Percentiles rank a stretch among this genome's conserved stretches.
phyloP scores from a whole-genome alignment of 805 yeast genomes.

The Candida schatavii region DNA sequence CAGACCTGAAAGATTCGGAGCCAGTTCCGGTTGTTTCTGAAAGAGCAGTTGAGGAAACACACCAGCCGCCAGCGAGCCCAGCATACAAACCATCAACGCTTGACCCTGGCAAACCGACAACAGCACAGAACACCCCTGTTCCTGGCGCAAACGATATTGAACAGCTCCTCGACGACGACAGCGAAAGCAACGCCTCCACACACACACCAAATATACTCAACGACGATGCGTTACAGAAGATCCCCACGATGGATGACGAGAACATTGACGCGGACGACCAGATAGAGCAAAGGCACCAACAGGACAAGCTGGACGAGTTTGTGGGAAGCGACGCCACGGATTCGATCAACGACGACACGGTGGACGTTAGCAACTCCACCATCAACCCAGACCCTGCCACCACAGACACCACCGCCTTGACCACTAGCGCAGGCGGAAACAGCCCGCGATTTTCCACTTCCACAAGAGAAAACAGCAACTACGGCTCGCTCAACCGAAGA shows the following conservation, averaged over 20 bases:
- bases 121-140: slow-evolving; percentile 12
- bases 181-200: slow-evolving; percentile 7
- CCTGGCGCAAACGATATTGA: slow-evolving; percentile 15
- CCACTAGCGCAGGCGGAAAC: background rate
- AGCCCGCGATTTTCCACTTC: slow-evolving; percentile 1
- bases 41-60: background rate
- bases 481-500: background rate
- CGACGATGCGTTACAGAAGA: slow-evolving; percentile 24
- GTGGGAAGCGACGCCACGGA: background rate
- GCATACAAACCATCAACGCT: slow-evolving; percentile 31
- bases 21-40: background rate
- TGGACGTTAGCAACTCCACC: slow-evolving; percentile 2
- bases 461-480: background rate
- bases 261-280: slow-evolving; percentile 27
- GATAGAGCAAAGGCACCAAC: background rate
- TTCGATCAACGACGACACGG: slow-evolving; percentile 2
- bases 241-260: slow-evolving; percentile 32
- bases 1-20: slow-evolving; percentile 1
- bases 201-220: slow-evolving; percentile 16
- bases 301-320: background rate
- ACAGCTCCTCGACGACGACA: slow-evolving; percentile 14
- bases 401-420: background rate
- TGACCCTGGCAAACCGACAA: slow-evolving; percentile 46
- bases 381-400: slow-evolving; percentile 1
- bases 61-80: background rate